These are phyloP conservation scores for Taphrina communis DNA, from an alignment of 1,139 yeast genomes.

Conservation along the genomic window DNA sequence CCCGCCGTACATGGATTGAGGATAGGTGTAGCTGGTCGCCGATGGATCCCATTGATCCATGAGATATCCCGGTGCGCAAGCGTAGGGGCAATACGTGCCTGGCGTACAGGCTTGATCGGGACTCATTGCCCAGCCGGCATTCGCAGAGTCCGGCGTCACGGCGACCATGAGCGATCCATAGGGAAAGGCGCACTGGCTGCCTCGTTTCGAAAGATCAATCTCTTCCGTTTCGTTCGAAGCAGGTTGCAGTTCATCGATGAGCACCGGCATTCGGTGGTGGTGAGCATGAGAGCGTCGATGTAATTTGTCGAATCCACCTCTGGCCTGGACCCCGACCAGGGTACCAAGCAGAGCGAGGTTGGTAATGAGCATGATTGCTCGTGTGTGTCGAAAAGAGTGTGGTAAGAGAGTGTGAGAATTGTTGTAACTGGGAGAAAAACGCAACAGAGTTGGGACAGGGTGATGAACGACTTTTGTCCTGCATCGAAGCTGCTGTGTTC, in stretches of 20 bases:
- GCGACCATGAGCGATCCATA: constrained; percentile 67
- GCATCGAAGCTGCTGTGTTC: neutral
- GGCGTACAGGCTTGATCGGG: constrained; percentile 80
- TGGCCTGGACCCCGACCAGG: constrained; percentile 18
- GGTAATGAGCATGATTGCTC: constrained; percentile 16
- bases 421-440: constrained; percentile 5
- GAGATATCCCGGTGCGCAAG: constrained; percentile 94
- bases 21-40: constrained; percentile 84
- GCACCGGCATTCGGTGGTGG: constrained; percentile 9
- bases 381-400: constrained; percentile 6
- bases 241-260: constrained; percentile 2
- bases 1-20: constrained; percentile 69
- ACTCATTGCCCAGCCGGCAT: constrained; percentile 81
- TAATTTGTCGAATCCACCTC: constrained; percentile 16
- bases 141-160: constrained; percentile 58
- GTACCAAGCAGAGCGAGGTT: constrained; percentile 20
- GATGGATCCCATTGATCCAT: constrained; percentile 93
- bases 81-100: constrained; percentile 93
- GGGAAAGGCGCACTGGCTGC: constrained; percentile 58
- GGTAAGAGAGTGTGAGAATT: constrained; percentile 14
- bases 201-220: constrained; percentile 18
- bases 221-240: constrained; percentile 26
- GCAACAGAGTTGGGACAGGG: constrained; percentile 8
- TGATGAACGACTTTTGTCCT: constrained; percentile 5
- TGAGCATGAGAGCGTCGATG: constrained; percentile 28